Evolutionary conservation across 768 basidiomycete species (phyloP).

Genomic region (Phanerochaete sordida): DNA sequence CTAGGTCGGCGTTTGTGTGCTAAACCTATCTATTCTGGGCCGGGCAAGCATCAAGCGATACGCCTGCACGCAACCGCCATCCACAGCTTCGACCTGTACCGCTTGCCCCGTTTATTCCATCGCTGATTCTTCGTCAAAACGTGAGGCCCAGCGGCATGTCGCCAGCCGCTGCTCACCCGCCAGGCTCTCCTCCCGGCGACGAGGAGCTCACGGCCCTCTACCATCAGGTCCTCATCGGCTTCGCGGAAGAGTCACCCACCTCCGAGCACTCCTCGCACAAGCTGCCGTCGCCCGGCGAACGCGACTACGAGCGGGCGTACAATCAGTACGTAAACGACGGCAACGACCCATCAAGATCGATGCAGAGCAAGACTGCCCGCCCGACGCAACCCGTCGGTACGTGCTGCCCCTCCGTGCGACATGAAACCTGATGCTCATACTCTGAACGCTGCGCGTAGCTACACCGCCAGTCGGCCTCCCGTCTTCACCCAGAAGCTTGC

Average conservation of each 20-base stretch:
- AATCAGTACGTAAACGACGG: conserved; percentile 21
- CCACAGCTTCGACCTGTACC: conserved; percentile 3
- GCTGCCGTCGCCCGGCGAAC: conserved; percentile 17
- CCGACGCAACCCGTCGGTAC: conserved; percentile 5
- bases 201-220: conserved; percentile 73
- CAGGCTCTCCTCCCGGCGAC: conserved; percentile 48
- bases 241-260: conserved; percentile 46
- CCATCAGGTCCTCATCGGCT: conserved; percentile 71
- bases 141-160: conserved; percentile 30
- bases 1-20: neutral
- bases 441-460: conserved; percentile 11
- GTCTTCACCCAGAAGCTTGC: conserved; percentile 17
- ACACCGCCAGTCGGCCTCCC: conserved; percentile 17
- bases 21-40: neutral
- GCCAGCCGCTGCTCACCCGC: conserved; percentile 30
- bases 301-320: conserved; percentile 23
- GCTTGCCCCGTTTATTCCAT: conserved; percentile 1
- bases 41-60: neutral
- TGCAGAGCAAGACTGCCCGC: conserved; percentile 10
- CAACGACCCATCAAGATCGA: conserved; percentile 18
- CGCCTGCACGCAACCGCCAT: conserved; percentile 3
- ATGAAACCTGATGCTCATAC: conserved; percentile 7
- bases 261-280: conserved; percentile 14
- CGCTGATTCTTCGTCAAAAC: conserved; percentile 6
- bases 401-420: neutral